phyloP scores from a whole-genome alignment of 441 rosid genomes.

The Cnidoscolus chayamansa region DNA sequence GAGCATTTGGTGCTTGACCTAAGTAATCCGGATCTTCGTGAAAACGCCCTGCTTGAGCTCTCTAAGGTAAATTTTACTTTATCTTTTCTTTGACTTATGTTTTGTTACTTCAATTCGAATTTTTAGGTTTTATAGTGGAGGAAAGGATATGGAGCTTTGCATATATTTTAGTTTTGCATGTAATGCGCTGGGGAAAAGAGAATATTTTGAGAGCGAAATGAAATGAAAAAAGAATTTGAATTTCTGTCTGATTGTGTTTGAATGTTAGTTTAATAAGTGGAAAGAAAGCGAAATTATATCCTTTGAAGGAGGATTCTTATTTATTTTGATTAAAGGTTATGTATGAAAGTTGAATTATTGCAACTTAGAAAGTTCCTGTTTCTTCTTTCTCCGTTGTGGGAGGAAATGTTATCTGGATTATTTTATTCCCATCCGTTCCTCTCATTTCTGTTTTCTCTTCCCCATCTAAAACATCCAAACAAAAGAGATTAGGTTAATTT shows the following conservation, averaged over 20 bases:
- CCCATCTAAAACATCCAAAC: neutral
- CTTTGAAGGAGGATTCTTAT: too few species aligned
- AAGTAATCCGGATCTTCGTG: conserved; percentile 95
- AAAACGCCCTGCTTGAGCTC: conserved; percentile 92
- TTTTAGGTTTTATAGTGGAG: neutral
- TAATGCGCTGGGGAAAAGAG: neutral
- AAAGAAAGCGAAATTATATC: too few species aligned
- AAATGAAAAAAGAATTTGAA: neutral
- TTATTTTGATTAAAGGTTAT: neutral
- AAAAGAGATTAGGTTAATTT: neutral
- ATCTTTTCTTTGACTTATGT: neutral
- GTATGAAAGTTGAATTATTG: neutral
- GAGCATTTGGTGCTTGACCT: conserved; percentile 95
- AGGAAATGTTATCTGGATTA: neutral
- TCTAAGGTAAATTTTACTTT: conserved; percentile 53
- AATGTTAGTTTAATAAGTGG: too few species aligned
- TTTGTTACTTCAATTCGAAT: neutral
- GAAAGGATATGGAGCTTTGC: neutral
- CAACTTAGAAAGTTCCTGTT: neutral
- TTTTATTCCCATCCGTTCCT: neutral
- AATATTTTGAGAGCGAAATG: neutral
- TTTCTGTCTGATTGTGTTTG: neutral
- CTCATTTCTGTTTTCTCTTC: neutral
- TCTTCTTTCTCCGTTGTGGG: neutral
- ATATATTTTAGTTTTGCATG: neutral